These are phyloP conservation scores for Tremella fuciformis DNA, from an alignment of 768 basidiomycete species.

Conservation along the genomic window DNA sequence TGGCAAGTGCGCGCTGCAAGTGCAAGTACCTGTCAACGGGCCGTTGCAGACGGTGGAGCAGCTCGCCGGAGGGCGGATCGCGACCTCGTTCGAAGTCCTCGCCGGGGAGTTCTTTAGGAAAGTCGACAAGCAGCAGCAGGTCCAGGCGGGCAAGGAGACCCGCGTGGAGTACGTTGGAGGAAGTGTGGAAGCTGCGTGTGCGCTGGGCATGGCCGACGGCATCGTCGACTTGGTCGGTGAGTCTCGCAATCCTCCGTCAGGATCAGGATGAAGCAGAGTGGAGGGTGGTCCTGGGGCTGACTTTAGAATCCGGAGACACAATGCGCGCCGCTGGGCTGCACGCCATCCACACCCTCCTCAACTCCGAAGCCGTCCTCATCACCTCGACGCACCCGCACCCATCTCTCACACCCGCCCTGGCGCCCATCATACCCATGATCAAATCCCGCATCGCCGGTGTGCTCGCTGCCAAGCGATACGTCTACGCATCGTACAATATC, in stretches of 20 bases:
- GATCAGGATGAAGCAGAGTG: not conserved
- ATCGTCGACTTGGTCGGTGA: slow-evolving; percentile 95
- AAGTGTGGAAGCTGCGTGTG: slow-evolving; percentile 96
- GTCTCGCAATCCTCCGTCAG: slow-evolving; percentile 40
- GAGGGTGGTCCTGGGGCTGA: slow-evolving; percentile 7
- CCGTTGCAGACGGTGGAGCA: slow-evolving; percentile 69
- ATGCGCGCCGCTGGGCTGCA: slow-evolving; percentile 97
- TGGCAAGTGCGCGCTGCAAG: slow-evolving; percentile 76
- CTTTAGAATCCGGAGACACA: slow-evolving; percentile 90
- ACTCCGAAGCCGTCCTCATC: slow-evolving; percentile 89
- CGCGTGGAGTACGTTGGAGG: slow-evolving; percentile 94
- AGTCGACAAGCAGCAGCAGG: slow-evolving; percentile 56
- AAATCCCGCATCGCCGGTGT: slow-evolving; percentile 88
- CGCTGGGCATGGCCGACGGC: slow-evolving; percentile 92
- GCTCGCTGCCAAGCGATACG: slow-evolving; percentile 73
- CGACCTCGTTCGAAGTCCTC: slow-evolving; percentile 91
- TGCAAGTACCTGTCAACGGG: slow-evolving; percentile 82
- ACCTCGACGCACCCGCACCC: slow-evolving; percentile 56
- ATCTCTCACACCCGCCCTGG: slow-evolving; percentile 57
- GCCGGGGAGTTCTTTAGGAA: slow-evolving; percentile 69
- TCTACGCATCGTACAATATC: slow-evolving; percentile 90
- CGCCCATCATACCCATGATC: slow-evolving; percentile 70
- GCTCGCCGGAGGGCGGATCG: slow-evolving; percentile 85
- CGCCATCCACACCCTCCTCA: slow-evolving; percentile 82
- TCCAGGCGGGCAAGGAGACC: slow-evolving; percentile 63